phyloP scores from a whole-genome alignment of 345 rosid species.

The Lagerstroemia speciosa region DNA sequence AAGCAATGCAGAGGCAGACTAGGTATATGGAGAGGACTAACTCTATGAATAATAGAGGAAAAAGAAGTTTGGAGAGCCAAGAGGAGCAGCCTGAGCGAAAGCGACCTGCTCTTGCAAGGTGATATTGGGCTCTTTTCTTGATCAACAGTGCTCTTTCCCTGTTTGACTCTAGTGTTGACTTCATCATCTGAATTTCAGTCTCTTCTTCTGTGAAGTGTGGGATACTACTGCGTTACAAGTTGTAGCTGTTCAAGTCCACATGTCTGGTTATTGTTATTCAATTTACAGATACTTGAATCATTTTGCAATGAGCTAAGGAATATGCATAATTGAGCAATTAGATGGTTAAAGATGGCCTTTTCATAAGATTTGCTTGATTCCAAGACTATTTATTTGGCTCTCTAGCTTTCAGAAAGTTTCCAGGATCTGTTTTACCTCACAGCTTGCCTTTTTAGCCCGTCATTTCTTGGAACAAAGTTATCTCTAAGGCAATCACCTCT shows the following conservation, averaged over 20 bases:
- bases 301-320: not conserved
- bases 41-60: conserved; percentile 50
- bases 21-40: conserved; percentile 52
- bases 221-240: not conserved
- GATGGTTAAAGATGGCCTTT: not conserved
- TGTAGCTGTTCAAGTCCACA: not conserved
- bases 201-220: not conserved
- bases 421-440: not conserved
- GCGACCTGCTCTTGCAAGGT: conserved; percentile 58
- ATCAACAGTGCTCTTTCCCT: not conserved
- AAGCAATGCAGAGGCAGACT: conserved; percentile 35
- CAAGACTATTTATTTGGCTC: not conserved
- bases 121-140: not conserved
- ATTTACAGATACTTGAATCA: not conserved
- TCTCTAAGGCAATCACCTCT: not conserved
- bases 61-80: conserved; percentile 39
- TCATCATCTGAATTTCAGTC: not conserved
- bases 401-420: not conserved
- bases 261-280: not conserved
- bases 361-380: not conserved
- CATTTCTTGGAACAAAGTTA: not conserved
- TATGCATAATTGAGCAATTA: not conserved
- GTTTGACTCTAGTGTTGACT: not conserved
- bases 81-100: conserved; percentile 46
- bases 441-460: not conserved